Conservation (phyloP, 2,329 filamentous ascomycete genomes). For the Knoxdaviesia proteae region DNA sequence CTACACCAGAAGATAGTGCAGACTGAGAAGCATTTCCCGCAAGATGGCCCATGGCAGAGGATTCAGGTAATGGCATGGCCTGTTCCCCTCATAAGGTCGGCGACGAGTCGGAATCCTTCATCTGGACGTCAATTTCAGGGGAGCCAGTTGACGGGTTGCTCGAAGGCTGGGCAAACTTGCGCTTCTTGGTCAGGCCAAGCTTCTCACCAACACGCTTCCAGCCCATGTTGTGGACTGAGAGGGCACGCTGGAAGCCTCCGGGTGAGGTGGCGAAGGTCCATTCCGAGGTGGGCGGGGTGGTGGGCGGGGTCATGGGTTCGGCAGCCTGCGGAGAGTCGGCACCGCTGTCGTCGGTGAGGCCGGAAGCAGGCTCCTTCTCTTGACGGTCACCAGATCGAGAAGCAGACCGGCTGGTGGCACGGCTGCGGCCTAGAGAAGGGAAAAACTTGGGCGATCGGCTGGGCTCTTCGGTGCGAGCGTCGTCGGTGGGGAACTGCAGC, state of each 20-base stretch:
- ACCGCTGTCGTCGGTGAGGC: constrained; percentile 43
- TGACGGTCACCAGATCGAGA: constrained; percentile 22
- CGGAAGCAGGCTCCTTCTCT: constrained; percentile 11
- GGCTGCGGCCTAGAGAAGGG: constrained; percentile 4
- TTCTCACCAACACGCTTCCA: constrained; percentile 47
- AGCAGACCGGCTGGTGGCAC: constrained; percentile 18
- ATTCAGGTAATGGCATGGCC: constrained; percentile 29
- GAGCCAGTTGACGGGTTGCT: constrained; percentile 22
- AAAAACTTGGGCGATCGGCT: no score
- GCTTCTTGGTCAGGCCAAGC: constrained; percentile 22
- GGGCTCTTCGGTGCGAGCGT: no score
- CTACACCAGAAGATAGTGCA: no score
- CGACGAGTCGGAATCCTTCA: constrained; percentile 15
- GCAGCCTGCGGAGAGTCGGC: constrained; percentile 31
- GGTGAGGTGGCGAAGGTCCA: constrained; percentile 30
- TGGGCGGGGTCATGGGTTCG: constrained; percentile 56
- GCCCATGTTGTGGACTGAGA: constrained; percentile 32
- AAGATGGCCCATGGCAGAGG: constrained; percentile 10
- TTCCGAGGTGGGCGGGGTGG: constrained; percentile 44
- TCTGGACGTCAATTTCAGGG: constrained; percentile 14
- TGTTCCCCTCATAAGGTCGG: constrained; percentile 34
- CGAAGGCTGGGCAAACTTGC: not conserved
- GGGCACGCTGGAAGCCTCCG: constrained; percentile 30
- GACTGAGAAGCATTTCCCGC: not conserved
- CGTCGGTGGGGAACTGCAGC: no score